Conservation (phyloP, 2,329 filamentous ascomycete species). For the Rugonectria rugulosa region DNA sequence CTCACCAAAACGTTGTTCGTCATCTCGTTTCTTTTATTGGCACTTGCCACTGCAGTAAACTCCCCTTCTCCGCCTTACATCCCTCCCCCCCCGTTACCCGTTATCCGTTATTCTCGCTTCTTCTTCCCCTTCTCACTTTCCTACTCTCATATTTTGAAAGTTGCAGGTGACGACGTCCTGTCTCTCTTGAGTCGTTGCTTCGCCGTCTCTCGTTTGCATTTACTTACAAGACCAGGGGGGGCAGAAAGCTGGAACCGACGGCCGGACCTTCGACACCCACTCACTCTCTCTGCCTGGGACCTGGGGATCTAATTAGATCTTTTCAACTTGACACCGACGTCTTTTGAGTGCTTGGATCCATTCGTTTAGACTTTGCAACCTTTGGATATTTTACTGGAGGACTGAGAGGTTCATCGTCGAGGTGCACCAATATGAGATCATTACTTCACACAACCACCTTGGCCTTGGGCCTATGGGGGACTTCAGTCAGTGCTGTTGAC, state of each 20-base stretch:
- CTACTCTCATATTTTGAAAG: not conserved
- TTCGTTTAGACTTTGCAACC: conserved; percentile 11
- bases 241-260: not conserved
- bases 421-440: conserved; percentile 30
- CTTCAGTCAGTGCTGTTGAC: conserved; percentile 23
- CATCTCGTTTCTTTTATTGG: conserved; percentile 18
- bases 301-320: not conserved
- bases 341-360: not conserved
- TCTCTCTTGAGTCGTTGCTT: not conserved
- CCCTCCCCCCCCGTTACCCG: not conserved
- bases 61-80: conserved; percentile 1
- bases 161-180: not conserved
- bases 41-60: not conserved
- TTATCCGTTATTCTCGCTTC: not conserved
- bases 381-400: not conserved
- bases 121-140: not conserved
- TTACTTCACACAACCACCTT: conserved; percentile 24
- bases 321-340: not conserved
- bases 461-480: conserved; percentile 24
- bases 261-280: not conserved
- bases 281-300: not conserved
- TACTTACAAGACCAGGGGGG: not conserved
- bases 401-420: conserved; percentile 7
- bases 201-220: not conserved
- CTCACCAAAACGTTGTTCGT: not conserved